A percentile compares a stretch with the other conserved stretches of the same genome.
Evolutionary conservation across 2,329 filamentous ascomycete species (phyloP).

Genomic region (Sphaerulina populicola): DNA sequence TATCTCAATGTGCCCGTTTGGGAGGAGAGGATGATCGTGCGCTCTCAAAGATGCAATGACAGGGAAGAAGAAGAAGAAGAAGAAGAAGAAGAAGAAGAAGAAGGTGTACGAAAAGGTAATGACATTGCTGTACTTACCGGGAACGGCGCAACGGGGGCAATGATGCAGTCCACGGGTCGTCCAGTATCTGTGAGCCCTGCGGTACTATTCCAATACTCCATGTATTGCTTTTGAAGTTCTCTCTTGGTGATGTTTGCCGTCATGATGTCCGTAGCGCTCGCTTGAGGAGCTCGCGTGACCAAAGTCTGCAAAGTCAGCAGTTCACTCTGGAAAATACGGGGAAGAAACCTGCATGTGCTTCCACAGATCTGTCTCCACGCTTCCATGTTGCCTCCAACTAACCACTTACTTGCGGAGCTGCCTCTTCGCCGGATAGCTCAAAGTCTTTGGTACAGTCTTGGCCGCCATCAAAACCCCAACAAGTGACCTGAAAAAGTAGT

Average conservation of each 20-base stretch:
- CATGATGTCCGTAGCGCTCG: slow-evolving; percentile 39
- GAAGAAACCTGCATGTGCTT: too few species aligned
- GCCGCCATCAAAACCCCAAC: slow-evolving; percentile 45
- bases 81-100: too few species aligned
- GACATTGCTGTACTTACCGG: slow-evolving; percentile 31
- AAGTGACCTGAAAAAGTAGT: slow-evolving; percentile 15
- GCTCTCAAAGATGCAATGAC: too few species aligned
- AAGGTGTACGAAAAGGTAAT: too few species aligned
- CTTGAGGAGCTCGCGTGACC: slow-evolving; percentile 33
- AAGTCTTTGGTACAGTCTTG: slow-evolving; percentile 46
- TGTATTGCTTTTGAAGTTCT: slow-evolving; percentile 50
- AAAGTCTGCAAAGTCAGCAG: slow-evolving; percentile 29
- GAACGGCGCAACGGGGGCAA: slow-evolving; percentile 45
- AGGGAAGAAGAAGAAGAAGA: too few species aligned
- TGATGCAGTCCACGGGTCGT: slow-evolving; percentile 47
- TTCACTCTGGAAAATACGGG: too few species aligned
- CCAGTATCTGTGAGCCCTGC: slow-evolving; percentile 41
- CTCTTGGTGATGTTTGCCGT: slow-evolving; percentile 47
- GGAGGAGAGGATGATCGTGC: background rate
- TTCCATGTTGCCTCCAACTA: too few species aligned
- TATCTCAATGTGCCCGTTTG: background rate
- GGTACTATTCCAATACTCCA: slow-evolving; percentile 57
- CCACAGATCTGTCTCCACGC: too few species aligned
- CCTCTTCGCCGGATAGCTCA: slow-evolving; percentile 48
- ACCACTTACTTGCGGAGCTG: slow-evolving; percentile 31